Percentiles rank a stretch among this genome's conserved stretches.
These are phyloP conservation scores for Nicotiana attenuata DNA, from an alignment of 257 asterid species.

Conservation along the genomic window DNA sequence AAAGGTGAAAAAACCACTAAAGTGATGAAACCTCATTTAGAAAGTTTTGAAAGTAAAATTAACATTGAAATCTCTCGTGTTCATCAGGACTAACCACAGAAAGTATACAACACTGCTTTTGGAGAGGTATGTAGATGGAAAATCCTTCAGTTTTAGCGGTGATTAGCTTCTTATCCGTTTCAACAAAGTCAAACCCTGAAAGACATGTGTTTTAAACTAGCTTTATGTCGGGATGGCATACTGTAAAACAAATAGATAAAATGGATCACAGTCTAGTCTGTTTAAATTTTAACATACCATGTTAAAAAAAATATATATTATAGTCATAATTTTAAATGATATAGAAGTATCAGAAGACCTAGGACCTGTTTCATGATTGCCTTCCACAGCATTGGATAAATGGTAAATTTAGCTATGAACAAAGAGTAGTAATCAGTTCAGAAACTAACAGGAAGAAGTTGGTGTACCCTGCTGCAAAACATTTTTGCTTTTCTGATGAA, in stretches of 20 bases:
- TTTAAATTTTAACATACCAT: background rate
- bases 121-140: slow-evolving; percentile 68
- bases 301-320: too few species aligned
- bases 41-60: slow-evolving; percentile 9
- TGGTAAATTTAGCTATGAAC: background rate
- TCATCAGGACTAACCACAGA: slow-evolving; percentile 69
- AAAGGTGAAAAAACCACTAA: slow-evolving; percentile 51
- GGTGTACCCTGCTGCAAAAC: background rate
- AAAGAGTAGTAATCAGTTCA: background rate
- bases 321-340: background rate
- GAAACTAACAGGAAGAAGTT: background rate
- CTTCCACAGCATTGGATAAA: background rate
- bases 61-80: slow-evolving; percentile 19
- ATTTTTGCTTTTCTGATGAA: background rate
- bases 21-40: background rate
- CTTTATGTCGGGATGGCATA: background rate
- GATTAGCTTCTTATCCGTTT: background rate
- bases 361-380: background rate
- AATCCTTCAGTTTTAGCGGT: background rate
- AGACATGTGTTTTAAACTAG: background rate
- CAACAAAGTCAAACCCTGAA: background rate
- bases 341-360: background rate
- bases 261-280: background rate
- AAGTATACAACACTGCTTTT: slow-evolving; percentile 86
- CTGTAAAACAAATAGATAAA: background rate